Evolutionary conservation across 768 basidiomycete species (phyloP).

Genomic region (Termitomyces sp.): DNA sequence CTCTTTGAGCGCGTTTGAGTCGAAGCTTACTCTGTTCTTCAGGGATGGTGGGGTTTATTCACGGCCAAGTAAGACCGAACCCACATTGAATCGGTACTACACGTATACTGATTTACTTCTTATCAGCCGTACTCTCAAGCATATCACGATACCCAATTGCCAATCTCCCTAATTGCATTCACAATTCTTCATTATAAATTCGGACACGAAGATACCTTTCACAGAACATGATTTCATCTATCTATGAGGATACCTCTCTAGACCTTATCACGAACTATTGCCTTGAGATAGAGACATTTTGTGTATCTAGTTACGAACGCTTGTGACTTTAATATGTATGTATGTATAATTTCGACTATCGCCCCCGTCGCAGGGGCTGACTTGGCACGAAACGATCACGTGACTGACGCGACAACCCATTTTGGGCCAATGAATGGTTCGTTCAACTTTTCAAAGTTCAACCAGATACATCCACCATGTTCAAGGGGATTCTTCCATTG

Average conservation of each 20-base stretch:
- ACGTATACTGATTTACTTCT: conserved; percentile 1
- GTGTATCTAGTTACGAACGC: neutral
- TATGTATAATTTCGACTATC: no score
- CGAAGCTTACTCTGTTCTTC: neutral
- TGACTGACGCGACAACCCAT: conserved; percentile 10
- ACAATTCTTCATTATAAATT: neutral
- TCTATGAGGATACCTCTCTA: neutral
- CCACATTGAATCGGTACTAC: neutral
- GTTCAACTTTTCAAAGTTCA: conserved; percentile 13
- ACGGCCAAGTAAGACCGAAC: conserved; percentile 32
- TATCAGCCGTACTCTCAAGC: conserved; percentile 65
- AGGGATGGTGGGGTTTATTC: conserved; percentile 50
- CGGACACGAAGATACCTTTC: neutral
- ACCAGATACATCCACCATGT: conserved; percentile 47
- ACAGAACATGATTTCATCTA: neutral
- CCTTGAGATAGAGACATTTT: neutral
- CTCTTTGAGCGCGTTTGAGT: neutral
- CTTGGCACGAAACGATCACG: neutral
- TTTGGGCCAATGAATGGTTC: conserved; percentile 6
- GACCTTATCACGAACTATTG: neutral
- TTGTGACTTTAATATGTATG: neutral
- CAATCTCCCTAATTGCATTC: conserved; percentile 24
- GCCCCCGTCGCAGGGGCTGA: no score
- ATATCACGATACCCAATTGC: conserved; percentile 65
- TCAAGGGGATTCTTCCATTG: conserved; percentile 74